phyloP scores from a whole-genome alignment of 805 yeast genomes.

The Pichia exigua region DNA sequence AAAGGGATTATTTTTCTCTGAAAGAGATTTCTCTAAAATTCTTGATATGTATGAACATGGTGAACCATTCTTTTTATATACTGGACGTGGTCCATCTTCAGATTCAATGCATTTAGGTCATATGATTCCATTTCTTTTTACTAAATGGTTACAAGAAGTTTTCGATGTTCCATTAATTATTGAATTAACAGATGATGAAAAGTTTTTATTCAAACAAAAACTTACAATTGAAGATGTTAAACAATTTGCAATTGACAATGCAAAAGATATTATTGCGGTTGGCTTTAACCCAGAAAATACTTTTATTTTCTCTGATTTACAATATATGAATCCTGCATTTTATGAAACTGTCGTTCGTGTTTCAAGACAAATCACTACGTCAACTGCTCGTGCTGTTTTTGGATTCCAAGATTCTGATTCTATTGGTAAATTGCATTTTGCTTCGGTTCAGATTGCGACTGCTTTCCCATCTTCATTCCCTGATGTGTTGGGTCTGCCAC shows the following conservation, averaged over 20 bases:
- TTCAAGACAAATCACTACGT: slow-evolving; percentile 90
- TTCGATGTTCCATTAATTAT: slow-evolving; percentile 93
- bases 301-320: slow-evolving; percentile 86
- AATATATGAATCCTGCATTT: slow-evolving; percentile 88
- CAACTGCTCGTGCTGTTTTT: slow-evolving; percentile 95
- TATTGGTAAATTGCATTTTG: slow-evolving; percentile 92
- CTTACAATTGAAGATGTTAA: slow-evolving; percentile 86
- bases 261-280: slow-evolving; percentile 86
- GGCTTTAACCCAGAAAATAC: slow-evolving; percentile 95
- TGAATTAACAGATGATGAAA: slow-evolving; percentile 95
- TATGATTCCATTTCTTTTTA: slow-evolving; percentile 89
- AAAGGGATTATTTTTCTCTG: slow-evolving; percentile 88
- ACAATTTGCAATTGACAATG: slow-evolving; percentile 69
- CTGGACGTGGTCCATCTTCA: slow-evolving; percentile 95
- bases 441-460: slow-evolving; percentile 91
- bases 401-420: slow-evolving; percentile 93
- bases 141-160: slow-evolving; percentile 97
- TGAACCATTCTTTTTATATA: slow-evolving; percentile 88
- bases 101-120: slow-evolving; percentile 96
- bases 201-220: slow-evolving; percentile 87
- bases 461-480: slow-evolving; percentile 97
- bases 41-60: slow-evolving; percentile 89
- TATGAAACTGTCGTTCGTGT: slow-evolving; percentile 91
- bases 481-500: slow-evolving; percentile 75
- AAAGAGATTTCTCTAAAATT: slow-evolving; percentile 72